Percentiles rank a stretch among this genome's conserved stretches.
Evolutionary conservation across 2,329 filamentous ascomycete species (phyloP).

Genomic region (Orbilia brochopaga): DNA sequence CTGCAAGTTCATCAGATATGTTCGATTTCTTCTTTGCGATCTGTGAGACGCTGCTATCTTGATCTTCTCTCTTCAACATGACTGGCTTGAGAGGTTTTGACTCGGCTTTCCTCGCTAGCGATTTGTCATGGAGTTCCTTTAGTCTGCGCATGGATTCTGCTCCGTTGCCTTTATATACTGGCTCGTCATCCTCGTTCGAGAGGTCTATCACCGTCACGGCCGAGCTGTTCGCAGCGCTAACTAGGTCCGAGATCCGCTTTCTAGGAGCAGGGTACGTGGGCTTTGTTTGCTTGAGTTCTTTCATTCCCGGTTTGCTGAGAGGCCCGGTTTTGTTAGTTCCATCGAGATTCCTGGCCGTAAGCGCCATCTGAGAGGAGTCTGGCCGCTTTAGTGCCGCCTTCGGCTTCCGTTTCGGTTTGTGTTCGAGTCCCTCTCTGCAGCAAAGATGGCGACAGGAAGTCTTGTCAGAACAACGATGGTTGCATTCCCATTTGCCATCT

Average conservation of each 20-base stretch:
- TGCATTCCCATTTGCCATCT: conserved; percentile 71
- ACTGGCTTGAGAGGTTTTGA: conserved; percentile 27
- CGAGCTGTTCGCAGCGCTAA: conserved; percentile 15
- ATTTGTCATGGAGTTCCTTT: conserved; percentile 39
- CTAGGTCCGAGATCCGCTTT: conserved; percentile 39
- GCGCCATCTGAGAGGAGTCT: conserved; percentile 11
- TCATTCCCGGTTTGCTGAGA: conserved; percentile 10
- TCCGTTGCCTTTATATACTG: conserved; percentile 36
- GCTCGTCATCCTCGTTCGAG: conserved; percentile 29
- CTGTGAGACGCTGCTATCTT: not conserved
- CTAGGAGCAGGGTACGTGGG: conserved; percentile 7
- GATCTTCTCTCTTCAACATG: conserved; percentile 3
- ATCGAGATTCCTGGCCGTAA: conserved; percentile 2
- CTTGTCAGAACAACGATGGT: conserved; percentile 63
- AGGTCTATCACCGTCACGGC: conserved; percentile 28
- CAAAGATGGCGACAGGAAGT: conserved; percentile 68
- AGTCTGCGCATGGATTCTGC: conserved; percentile 28
- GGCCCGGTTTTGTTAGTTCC: conserved; percentile 5
- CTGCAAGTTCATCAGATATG: conserved; percentile 27
- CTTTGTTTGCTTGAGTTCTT: conserved; percentile 24
- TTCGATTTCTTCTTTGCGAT: not conserved
- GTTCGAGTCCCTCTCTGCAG: conserved; percentile 68
- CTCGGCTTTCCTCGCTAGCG: conserved; percentile 12
- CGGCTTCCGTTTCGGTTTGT: conserved; percentile 62
- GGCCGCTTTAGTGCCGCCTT: conserved; percentile 11